Percentiles rank a stretch among this genome's conserved stretches.
These are phyloP conservation scores for Hortaea sp. DNA, from an alignment of 2,329 filamentous ascomycete species.

Conservation along the genomic window DNA sequence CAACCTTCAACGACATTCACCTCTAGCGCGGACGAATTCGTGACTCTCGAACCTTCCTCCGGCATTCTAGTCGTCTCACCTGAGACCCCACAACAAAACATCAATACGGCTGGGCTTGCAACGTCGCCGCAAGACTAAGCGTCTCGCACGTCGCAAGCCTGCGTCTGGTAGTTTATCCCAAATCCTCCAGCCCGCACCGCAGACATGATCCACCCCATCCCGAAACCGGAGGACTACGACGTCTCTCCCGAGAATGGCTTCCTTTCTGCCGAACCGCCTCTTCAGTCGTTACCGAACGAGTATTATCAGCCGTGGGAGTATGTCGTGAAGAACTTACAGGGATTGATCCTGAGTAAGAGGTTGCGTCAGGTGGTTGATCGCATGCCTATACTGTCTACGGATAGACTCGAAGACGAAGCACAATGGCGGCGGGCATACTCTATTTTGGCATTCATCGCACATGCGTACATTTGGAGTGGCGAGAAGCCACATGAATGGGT, in stretches of 20 bases:
- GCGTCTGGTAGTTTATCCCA: constrained; percentile 17
- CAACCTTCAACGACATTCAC: no score
- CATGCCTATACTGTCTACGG: constrained; percentile 74
- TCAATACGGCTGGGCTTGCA: constrained; percentile 27
- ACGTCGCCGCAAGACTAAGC: constrained; percentile 17
- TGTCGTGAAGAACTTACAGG: constrained; percentile 74
- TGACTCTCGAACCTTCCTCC: neutral
- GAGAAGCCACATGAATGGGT: constrained; percentile 59
- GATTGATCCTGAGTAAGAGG: constrained; percentile 73
- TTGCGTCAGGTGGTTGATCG: constrained; percentile 69
- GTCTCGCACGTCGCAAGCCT: constrained; percentile 27
- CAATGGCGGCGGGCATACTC: constrained; percentile 89
- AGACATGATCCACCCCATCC: constrained; percentile 32
- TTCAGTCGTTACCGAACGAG: constrained; percentile 70
- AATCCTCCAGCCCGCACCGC: constrained; percentile 5
- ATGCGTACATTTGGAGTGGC: constrained; percentile 86
- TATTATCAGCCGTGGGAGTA: constrained; percentile 97
- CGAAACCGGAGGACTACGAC: constrained; percentile 63
- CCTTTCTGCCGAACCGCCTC: constrained; percentile 68
- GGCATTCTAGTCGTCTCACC: neutral
- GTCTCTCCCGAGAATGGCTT: constrained; percentile 74
- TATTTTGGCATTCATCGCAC: constrained; percentile 66
- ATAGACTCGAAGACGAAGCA: constrained; percentile 67
- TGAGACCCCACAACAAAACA: neutral
- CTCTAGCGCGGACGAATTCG: no score